Conservation (phyloP, 192 early-diverging fungal species). For the Coemansia sp. region DNA sequence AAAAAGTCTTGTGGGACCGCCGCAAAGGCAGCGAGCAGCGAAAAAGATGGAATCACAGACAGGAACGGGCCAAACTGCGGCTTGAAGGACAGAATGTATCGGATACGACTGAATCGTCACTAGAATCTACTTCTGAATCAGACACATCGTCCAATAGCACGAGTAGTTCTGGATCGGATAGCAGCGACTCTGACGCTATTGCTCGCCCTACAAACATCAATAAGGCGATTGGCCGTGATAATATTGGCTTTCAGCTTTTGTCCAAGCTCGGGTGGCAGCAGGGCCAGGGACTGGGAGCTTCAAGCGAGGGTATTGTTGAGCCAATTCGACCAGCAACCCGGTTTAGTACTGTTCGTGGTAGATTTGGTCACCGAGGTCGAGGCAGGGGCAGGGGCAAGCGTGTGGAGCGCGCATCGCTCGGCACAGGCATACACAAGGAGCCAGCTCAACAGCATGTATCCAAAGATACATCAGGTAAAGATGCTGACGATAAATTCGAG, state of each 20-base stretch:
- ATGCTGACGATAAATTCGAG: constrained; percentile 20
- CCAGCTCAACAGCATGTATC: background rate
- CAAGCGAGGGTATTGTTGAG: constrained; percentile 38
- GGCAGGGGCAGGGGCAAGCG: constrained; percentile 4
- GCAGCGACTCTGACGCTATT: background rate
- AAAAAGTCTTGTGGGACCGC: constrained; percentile 35
- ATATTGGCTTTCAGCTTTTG: constrained; percentile 44
- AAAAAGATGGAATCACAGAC: constrained; percentile 20
- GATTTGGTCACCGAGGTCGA: background rate
- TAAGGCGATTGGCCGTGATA: constrained; percentile 43
- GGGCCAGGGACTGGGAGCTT: constrained; percentile 43
- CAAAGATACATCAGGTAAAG: background rate
- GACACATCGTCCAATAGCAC: constrained; percentile 1
- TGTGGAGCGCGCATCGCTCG: constrained; percentile 23
- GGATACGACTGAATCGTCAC: constrained; percentile 2
- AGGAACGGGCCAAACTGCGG: constrained; percentile 15
- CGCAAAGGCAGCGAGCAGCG: constrained; percentile 21
- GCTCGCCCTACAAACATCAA: constrained; percentile 20
- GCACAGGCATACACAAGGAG: constrained; percentile 11
- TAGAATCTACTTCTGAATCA: constrained; percentile 8
- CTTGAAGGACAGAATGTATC: constrained; percentile 13
- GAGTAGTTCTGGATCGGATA: background rate
- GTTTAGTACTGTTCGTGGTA: constrained; percentile 27
- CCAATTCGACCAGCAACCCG: constrained; percentile 34
- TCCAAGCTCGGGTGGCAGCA: constrained; percentile 50